These are phyloP conservation scores for Ascocoryne sarcoides DNA, from an alignment of 2,329 filamentous ascomycete genomes.

Conservation along the genomic window DNA sequence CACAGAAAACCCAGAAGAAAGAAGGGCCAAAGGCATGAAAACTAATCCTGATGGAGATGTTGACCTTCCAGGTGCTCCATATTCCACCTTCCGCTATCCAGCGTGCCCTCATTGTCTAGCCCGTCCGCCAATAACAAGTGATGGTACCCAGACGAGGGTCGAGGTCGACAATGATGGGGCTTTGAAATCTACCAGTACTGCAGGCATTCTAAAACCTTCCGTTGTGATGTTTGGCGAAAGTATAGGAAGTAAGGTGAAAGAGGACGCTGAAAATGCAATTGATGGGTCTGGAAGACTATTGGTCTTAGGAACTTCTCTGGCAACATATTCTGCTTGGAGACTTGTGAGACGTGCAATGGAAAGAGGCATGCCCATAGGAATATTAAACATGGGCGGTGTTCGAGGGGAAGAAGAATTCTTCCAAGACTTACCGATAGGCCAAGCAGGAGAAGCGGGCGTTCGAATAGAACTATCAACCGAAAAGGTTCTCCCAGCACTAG, in stretches of 20 bases:
- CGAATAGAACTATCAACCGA: conserved; percentile 51
- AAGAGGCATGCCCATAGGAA: conserved; percentile 73
- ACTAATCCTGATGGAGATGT: conserved; percentile 94
- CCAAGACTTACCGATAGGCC: conserved; percentile 41
- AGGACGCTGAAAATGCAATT: conserved; percentile 68
- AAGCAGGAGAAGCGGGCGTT: conserved; percentile 43
- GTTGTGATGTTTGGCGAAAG: conserved; percentile 97
- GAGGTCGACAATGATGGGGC: conserved; percentile 73
- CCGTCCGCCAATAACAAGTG: conserved; percentile 46
- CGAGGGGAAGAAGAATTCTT: conserved; percentile 71
- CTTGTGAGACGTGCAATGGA: conserved; percentile 77
- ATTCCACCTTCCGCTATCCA: conserved; percentile 85
- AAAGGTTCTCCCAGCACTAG: conserved; percentile 46
- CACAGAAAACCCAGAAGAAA: conserved; percentile 66
- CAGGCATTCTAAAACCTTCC: conserved; percentile 81
- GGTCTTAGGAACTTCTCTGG: conserved; percentile 80
- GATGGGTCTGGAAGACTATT: conserved; percentile 68
- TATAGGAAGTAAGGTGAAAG: conserved; percentile 61
- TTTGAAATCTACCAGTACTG: conserved; percentile 56
- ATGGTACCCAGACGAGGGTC: conserved; percentile 50
- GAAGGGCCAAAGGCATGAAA: conserved; percentile 59
- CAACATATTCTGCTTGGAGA: conserved; percentile 92
- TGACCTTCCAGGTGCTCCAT: conserved; percentile 77
- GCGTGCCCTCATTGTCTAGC: conserved; percentile 73
- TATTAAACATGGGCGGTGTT: conserved; percentile 81